These are phyloP conservation scores for Teratosphaeria viscida DNA, from an alignment of 2,329 filamentous ascomycete species.

Conservation along the genomic window DNA sequence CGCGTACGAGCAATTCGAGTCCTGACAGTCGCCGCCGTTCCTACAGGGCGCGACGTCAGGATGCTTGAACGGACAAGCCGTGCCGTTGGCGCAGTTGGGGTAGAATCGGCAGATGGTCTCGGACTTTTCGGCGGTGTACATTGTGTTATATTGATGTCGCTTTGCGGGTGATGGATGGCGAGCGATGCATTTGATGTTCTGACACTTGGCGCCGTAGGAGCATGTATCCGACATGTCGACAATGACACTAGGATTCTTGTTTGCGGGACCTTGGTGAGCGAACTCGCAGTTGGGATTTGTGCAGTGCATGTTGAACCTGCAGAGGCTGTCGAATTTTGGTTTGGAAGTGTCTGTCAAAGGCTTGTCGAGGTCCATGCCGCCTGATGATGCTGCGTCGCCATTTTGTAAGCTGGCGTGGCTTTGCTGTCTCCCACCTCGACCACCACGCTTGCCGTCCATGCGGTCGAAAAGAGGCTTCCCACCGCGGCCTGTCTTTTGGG, in stretches of 20 bases:
- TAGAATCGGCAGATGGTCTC: slow-evolving; percentile 85
- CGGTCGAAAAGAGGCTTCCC: slow-evolving; percentile 65
- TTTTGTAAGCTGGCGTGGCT: neutral
- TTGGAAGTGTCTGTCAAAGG: slow-evolving; percentile 40
- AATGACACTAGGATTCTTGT: slow-evolving; percentile 53
- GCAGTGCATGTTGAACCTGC: slow-evolving; percentile 83
- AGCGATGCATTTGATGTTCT: slow-evolving; percentile 86
- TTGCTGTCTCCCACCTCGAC: neutral
- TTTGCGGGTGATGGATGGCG: slow-evolving; percentile 87
- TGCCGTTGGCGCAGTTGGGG: slow-evolving; percentile 77
- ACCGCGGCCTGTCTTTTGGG: slow-evolving; percentile 15
- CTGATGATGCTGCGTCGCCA: slow-evolving; percentile 19
- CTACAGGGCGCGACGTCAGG: slow-evolving; percentile 77
- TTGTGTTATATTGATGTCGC: slow-evolving; percentile 59
- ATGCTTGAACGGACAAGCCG: slow-evolving; percentile 79
- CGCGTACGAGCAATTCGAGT: slow-evolving; percentile 76
- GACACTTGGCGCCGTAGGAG: slow-evolving; percentile 80
- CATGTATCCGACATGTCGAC: slow-evolving; percentile 75
- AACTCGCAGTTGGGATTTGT: slow-evolving; percentile 84
- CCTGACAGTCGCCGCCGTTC: slow-evolving; percentile 81
- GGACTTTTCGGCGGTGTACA: slow-evolving; percentile 48
- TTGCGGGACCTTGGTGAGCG: slow-evolving; percentile 82
- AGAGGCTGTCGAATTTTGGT: slow-evolving; percentile 55
- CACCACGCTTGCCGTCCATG: slow-evolving; percentile 41
- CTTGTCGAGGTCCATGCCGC: slow-evolving; percentile 54